A percentile compares a stretch with the other conserved stretches of the same genome.
Evolutionary conservation across 2,329 filamentous ascomycete species (phyloP).

Genomic region (Colletotrichum sp.): DNA sequence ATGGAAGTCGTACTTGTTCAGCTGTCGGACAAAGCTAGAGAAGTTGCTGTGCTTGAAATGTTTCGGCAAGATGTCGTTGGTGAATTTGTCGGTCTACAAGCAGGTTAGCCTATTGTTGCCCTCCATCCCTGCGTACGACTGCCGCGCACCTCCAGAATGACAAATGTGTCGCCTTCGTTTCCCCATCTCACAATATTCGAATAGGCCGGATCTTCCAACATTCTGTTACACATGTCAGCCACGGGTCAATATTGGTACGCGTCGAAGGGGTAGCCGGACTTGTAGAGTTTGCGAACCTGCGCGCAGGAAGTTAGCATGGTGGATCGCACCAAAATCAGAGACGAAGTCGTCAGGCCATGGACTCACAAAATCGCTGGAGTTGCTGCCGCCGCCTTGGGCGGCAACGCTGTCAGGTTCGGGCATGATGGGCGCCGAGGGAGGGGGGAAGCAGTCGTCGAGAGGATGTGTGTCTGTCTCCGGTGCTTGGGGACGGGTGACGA

Average conservation of each 20-base stretch:
- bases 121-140: not conserved
- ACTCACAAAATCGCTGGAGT: conserved; percentile 95
- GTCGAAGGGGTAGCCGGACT: conserved; percentile 63
- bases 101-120: not conserved
- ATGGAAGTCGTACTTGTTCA: conserved; percentile 99
- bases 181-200: conserved; percentile 95
- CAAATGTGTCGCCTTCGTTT: conserved; percentile 92
- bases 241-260: conserved; percentile 19
- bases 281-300: conserved; percentile 97
- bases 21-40: conserved; percentile 91
- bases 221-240: conserved; percentile 60
- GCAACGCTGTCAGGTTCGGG: conserved; percentile 41
- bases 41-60: conserved; percentile 99
- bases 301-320: conserved; percentile 31
- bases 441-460: not conserved
- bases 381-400: conserved; percentile 64
- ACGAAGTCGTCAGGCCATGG: not conserved
- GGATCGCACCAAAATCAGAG: not conserved
- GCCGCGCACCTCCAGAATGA: conserved; percentile 84
- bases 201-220: conserved; percentile 95
- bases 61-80: conserved; percentile 94
- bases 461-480: not conserved
- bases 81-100: conserved; percentile 92
- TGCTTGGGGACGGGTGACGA: not conserved
- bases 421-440: conserved; percentile 28